Evolutionary conservation across 306 rosid genomes (phyloP), one percentile per base, ranked within the genome.

Genomic region (Ammopiptanthus mongolicus): DNA sequence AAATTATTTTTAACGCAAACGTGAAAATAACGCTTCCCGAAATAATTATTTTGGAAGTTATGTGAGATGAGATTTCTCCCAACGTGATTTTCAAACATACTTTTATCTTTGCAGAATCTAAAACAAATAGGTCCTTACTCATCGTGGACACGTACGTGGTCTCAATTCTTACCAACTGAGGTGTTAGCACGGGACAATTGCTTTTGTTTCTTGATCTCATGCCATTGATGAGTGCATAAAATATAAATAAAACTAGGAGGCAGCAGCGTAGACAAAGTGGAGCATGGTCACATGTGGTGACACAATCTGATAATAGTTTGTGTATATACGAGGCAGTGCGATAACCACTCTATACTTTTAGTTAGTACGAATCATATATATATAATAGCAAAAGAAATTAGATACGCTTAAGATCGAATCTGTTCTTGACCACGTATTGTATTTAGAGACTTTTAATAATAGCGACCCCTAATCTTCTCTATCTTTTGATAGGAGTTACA

Each of bases 221-320:
- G 55, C 13, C 57, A 23, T 56, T 47, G 59, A 71, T 8, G 56
- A 76, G 48, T 53, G 23, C 69, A 42, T 59, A 60, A 6, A 53
- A 28, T 34, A 57, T 14, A 44, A 1, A 7, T 14, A 42, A 5
- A 69, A 50, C 4, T 61, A 14, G 42, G 4, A 33, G 31, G 14
- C 4, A 31, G 14, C 31, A 31, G 53, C 48, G 14, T 65, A 25
- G 63, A 83, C 47, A 63, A 48, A 15, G 65, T 65, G 66, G 63
- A 78, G 58, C 62, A 71, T 18, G 59, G 48, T 65, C 72, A 72
- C 86, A 69, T 25, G 65, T 42, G 36, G 50, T 59, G 51, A 57
- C 41, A 57, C 41, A 63, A 63, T 75, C 41, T 46, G 39, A 79
- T 63, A 55, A 66, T 62, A 42, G 70, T 5, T 28, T 48, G 42